These are phyloP conservation scores for Saccharomycopsis olivae DNA, from an alignment of 805 yeast species.

Conservation along the genomic window DNA sequence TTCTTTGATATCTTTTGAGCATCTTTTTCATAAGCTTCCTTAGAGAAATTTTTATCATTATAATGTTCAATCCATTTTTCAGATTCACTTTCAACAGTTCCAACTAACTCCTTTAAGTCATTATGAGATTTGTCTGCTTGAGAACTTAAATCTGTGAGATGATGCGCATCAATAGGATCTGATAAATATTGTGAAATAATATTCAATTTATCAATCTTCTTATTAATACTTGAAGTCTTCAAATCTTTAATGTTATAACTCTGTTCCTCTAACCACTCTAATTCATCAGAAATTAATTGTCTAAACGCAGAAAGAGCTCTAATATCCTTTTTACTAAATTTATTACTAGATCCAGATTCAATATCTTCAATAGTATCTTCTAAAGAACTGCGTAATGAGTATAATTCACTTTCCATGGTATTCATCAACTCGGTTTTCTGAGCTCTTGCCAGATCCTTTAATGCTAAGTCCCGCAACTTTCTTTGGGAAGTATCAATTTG, in stretches of 20 bases:
- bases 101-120: conserved; percentile 5
- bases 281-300: conserved; percentile 13
- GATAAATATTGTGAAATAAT: conserved; percentile 6
- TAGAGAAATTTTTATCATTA: conserved; percentile 5
- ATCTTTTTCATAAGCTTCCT: conserved; percentile 15
- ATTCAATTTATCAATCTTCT: conserved; percentile 14
- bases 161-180: conserved; percentile 15
- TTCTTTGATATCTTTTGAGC: conserved; percentile 6
- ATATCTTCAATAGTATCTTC: conserved; percentile 16
- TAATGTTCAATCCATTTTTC: conserved; percentile 6
- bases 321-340: neutral
- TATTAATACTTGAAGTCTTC: conserved; percentile 10
- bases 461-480: conserved; percentile 11
- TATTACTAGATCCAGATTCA: conserved; percentile 6
- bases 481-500: conserved; percentile 13
- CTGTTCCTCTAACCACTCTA: conserved; percentile 19
- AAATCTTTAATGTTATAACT: conserved; percentile 12
- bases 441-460: conserved; percentile 15
- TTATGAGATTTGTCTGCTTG: conserved; percentile 21
- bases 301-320: conserved; percentile 10
- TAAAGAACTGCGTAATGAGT: conserved; percentile 12
- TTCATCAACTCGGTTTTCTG: conserved; percentile 16
- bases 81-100: conserved; percentile 1
- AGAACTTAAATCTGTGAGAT: conserved; percentile 18
- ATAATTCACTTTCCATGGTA: conserved; percentile 17